These are phyloP conservation scores for Venturia effusa DNA, from an alignment of 2,329 filamentous ascomycete species.

Conservation along the genomic window DNA sequence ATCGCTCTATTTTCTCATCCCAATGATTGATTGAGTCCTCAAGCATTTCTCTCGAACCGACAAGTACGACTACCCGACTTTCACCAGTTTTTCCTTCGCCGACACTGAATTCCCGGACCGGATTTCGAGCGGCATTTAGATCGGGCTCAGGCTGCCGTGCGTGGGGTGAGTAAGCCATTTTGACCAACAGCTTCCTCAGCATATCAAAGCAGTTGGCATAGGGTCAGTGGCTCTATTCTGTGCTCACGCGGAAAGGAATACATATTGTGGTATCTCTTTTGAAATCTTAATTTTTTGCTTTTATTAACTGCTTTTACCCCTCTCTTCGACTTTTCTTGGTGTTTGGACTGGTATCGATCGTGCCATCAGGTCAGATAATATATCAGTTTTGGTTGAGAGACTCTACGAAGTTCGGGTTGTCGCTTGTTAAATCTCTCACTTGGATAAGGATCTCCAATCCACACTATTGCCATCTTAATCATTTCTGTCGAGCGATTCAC, in stretches of 20 bases:
- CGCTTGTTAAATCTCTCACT: background rate
- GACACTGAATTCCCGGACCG: background rate
- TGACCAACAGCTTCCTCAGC: conserved; percentile 6
- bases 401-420: background rate
- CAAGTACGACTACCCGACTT: background rate
- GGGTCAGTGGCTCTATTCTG: background rate
- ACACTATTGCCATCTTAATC: background rate
- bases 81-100: background rate
- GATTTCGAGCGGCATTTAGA: background rate
- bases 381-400: background rate
- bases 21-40: background rate
- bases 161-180: conserved; percentile 5
- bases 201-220: conserved; percentile 1
- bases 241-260: background rate
- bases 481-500: background rate
- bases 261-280: background rate
- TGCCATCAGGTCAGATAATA: background rate
- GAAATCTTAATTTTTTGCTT: background rate
- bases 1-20: background rate
- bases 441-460: background rate
- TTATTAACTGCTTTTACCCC: background rate
- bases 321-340: background rate
- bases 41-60: background rate
- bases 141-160: background rate
- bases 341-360: background rate